phyloP scores from a whole-genome alignment of 257 asterid genomes.

The Solanum okadae region DNA sequence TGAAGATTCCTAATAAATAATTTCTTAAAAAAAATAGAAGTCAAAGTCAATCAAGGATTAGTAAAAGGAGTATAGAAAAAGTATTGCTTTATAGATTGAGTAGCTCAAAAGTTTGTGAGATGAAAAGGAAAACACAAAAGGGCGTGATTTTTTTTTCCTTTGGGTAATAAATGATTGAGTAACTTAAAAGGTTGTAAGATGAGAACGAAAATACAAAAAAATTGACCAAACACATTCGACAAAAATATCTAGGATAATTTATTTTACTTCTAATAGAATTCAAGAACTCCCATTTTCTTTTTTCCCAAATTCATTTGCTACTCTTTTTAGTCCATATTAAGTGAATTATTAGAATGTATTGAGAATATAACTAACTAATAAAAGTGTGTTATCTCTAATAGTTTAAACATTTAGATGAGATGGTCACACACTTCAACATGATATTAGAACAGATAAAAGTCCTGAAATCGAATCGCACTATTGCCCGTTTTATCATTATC shows the following conservation, averaged over 20 bases:
- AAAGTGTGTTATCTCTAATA: too few relatives aligned
- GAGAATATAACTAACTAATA: neutral
- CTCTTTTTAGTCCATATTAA: neutral
- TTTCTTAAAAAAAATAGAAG: neutral
- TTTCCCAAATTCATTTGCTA: neutral
- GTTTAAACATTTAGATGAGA: too few relatives aligned
- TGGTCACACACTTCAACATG: too few relatives aligned
- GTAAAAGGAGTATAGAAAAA: neutral
- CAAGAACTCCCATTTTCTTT: neutral
- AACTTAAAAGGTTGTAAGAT: neutral
- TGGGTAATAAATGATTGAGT: neutral
- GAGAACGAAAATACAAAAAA: neutral
- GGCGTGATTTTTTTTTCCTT: neutral
- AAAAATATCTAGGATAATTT: neutral
- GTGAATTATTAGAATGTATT: neutral
- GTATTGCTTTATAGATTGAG: neutral
- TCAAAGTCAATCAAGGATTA: neutral
- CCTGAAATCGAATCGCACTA: too few relatives aligned
- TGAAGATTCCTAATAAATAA: neutral
- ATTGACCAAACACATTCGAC: neutral
- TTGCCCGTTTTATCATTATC: neutral
- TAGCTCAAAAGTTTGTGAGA: neutral
- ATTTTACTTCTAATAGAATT: neutral
- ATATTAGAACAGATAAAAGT: too few relatives aligned
- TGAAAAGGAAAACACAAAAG: neutral